Percentiles rank a stretch among this genome's conserved stretches.
Evolutionary conservation across 768 basidiomycete genomes (phyloP).

Genomic region (Hygrophoropsis aurantiaca): DNA sequence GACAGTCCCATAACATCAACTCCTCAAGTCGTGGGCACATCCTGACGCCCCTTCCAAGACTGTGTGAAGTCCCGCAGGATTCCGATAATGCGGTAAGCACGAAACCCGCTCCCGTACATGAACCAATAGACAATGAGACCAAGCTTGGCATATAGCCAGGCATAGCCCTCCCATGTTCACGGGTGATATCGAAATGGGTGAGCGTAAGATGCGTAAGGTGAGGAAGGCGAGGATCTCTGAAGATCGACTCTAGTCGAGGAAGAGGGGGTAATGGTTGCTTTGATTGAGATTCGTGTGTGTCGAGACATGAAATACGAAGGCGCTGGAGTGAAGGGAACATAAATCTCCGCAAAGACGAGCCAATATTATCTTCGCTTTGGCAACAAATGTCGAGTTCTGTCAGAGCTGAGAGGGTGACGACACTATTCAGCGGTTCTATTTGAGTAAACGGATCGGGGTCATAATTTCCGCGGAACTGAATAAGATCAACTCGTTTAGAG

Average conservation of each 20-base stretch:
- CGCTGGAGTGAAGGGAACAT: conserved; percentile 44
- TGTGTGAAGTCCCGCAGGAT: conserved; percentile 23
- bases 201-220: conserved; percentile 51
- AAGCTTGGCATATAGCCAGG: conserved; percentile 55
- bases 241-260: conserved; percentile 50
- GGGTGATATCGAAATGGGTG: conserved; percentile 43
- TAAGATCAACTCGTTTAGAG: conserved; percentile 24
- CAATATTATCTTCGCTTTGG: conserved; percentile 37
- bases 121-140: conserved; percentile 45
- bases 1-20: conserved; percentile 52
- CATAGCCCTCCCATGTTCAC: conserved; percentile 39
- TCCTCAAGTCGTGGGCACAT: conserved; percentile 51
- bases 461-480: conserved; percentile 28
- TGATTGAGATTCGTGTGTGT: conserved; percentile 22
- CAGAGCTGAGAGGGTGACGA: conserved; percentile 29
- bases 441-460: conserved; percentile 30
- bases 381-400: conserved; percentile 45
- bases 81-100: conserved; percentile 44
- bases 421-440: conserved; percentile 23
- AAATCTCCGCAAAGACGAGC: conserved; percentile 41
- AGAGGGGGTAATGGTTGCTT: conserved; percentile 30
- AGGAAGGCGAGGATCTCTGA: conserved; percentile 56
- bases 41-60: conserved; percentile 33
- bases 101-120: conserved; percentile 41
- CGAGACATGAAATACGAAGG: conserved; percentile 43